phyloP scores from a whole-genome alignment of 306 rosid species.

The Betula pendula region DNA sequence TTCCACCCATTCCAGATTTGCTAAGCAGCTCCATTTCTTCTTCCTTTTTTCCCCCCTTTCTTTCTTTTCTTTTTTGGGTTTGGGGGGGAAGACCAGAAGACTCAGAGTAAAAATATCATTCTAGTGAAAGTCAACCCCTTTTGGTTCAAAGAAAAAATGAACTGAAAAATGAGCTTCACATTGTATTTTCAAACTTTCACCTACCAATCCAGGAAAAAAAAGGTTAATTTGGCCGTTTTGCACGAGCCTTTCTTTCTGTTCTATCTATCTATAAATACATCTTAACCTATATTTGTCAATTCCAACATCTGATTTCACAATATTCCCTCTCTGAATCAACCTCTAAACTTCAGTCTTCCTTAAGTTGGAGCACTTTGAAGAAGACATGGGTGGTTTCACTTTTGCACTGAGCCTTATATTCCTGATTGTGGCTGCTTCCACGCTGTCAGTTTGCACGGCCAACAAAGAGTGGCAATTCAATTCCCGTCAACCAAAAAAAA shows the following conservation, averaged over 20 bases:
- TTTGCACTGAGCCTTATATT: neutral
- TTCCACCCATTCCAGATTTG: neutral
- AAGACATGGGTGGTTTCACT: slow-evolving; percentile 15
- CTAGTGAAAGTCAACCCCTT: no score
- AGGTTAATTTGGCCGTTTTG: slow-evolving; percentile 28
- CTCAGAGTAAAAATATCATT: no score
- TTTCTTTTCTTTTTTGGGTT: no score
- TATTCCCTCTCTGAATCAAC: neutral
- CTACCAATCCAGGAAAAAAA: slow-evolving; percentile 16
- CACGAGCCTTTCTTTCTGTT: slow-evolving; percentile 25
- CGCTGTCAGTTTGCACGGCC: slow-evolving; percentile 32
- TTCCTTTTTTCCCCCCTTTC: no score
- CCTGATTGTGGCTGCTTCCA: slow-evolving; percentile 23
- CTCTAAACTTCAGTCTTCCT: neutral
- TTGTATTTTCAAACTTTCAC: slow-evolving; percentile 1
- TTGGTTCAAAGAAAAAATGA: no score
- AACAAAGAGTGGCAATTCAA: no score
- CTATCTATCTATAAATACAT: slow-evolving; percentile 31
- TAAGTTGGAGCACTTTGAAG: neutral
- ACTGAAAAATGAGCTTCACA: no score
- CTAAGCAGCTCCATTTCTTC: no score
- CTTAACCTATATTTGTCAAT: neutral
- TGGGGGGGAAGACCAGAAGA: no score
- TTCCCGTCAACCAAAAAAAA: slow-evolving; percentile 25
- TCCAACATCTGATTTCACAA: neutral